Conservation (phyloP, 768 basidiomycete species). For the Mycena floridula region DNA sequence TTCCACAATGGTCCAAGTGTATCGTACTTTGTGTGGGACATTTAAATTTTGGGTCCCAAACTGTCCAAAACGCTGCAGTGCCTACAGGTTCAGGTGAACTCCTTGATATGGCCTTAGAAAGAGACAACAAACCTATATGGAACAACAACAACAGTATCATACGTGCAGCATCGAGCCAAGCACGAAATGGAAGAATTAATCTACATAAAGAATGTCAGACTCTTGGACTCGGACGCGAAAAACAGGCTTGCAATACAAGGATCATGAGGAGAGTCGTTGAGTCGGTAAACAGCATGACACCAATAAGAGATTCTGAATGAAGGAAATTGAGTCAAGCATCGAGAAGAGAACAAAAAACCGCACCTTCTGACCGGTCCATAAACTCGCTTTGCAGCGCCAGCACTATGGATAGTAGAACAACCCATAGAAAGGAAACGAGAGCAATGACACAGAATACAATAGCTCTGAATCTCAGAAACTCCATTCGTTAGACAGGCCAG, state of each 20-base stretch:
- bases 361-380: conserved; percentile 40
- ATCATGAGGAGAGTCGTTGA: conserved; percentile 31
- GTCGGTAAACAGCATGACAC: conserved; percentile 36
- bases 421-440: conserved; percentile 42
- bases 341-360: background rate
- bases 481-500: too few relatives aligned
- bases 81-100: conserved; percentile 21
- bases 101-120: background rate
- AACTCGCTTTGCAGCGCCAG: conserved; percentile 40
- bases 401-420: conserved; percentile 38
- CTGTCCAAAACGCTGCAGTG: conserved; percentile 36
- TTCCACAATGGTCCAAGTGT: background rate
- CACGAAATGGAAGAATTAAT: conserved; percentile 39
- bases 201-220: conserved; percentile 17
- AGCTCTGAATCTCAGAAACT: too few relatives aligned
- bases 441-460: too few relatives aligned
- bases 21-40: conserved; percentile 40
- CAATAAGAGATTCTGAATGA: conserved; percentile 41
- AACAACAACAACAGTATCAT: conserved; percentile 36
- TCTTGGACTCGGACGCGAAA: conserved; percentile 6
- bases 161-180: conserved; percentile 50
- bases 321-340: background rate
- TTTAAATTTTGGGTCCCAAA: conserved; percentile 33
- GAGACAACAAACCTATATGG: conserved; percentile 38
- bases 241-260: conserved; percentile 33